These are phyloP conservation scores for Debaryomycetaceae sp. DNA, from an alignment of 1,139 yeast genomes.

Conservation along the genomic window DNA sequence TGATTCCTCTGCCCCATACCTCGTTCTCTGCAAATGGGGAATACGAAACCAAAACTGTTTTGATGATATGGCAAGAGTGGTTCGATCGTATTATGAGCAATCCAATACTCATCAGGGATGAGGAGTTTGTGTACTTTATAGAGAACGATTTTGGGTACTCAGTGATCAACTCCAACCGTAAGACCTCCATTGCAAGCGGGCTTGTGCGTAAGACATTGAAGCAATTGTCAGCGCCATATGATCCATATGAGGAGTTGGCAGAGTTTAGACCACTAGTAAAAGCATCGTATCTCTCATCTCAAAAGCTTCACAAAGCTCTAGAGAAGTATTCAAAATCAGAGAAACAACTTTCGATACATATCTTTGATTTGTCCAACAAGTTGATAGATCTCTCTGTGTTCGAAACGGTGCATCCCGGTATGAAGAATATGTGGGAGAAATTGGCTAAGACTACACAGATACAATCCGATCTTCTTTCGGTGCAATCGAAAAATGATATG, in stretches of 20 bases:
- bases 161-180: slow-evolving; percentile 55
- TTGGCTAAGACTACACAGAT: slow-evolving; percentile 65
- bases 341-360: slow-evolving; percentile 52
- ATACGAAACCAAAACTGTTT: slow-evolving; percentile 65
- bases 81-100: slow-evolving; percentile 68
- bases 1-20: slow-evolving; percentile 71
- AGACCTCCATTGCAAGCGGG: slow-evolving; percentile 72
- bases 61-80: slow-evolving; percentile 76
- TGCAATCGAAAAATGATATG: slow-evolving; percentile 70
- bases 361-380: slow-evolving; percentile 64
- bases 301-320: slow-evolving; percentile 53
- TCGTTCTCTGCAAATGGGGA: slow-evolving; percentile 81
- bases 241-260: slow-evolving; percentile 76
- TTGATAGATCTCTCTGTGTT: slow-evolving; percentile 46
- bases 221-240: slow-evolving; percentile 89
- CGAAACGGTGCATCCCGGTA: slow-evolving; percentile 57
- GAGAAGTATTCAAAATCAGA: slow-evolving; percentile 55
- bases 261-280: slow-evolving; percentile 84
- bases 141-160: slow-evolving; percentile 85
- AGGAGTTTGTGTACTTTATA: slow-evolving; percentile 81
- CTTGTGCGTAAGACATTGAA: slow-evolving; percentile 82
- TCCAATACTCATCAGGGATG: slow-evolving; percentile 79
- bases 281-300: slow-evolving; percentile 60
- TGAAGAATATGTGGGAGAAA: slow-evolving; percentile 81
- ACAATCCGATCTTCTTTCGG: slow-evolving; percentile 73